phyloP scores from a whole-genome alignment of 169 alveolate species.

The Cryptosporidium ryanae region DNA sequence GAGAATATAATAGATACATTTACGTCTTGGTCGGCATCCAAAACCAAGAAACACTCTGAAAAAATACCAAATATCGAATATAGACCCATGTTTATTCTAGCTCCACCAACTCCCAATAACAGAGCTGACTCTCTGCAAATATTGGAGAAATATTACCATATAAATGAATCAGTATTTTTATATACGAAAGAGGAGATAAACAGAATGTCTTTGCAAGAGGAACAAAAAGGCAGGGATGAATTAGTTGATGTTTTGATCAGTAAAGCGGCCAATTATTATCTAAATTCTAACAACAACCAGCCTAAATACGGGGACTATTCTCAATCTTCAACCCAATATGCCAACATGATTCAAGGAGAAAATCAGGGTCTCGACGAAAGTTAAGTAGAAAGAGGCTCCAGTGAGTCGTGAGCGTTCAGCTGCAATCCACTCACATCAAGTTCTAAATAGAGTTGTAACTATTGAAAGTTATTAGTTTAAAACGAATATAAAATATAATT shows the following conservation, averaged over 20 bases:
- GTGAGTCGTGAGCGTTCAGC: too few relatives aligned
- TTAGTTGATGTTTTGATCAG: conserved; percentile 29
- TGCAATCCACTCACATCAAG: too few relatives aligned
- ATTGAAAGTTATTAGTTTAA: too few relatives aligned
- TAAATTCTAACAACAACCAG: not conserved
- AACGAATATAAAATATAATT: too few relatives aligned
- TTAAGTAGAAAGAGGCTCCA: too few relatives aligned
- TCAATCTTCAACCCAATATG: too few relatives aligned
- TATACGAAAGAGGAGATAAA: conserved; percentile 38
- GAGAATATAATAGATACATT: conserved; percentile 8
- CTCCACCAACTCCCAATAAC: conserved; percentile 69
- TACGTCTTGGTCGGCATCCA: conserved; percentile 55
- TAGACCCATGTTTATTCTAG: conserved; percentile 44
- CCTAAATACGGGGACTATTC: too few relatives aligned
- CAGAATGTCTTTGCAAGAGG: conserved; percentile 11
- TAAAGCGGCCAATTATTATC: conserved; percentile 10
- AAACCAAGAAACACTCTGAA: conserved; percentile 21
- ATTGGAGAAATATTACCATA: conserved; percentile 3
- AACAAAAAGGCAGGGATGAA: conserved; percentile 6
- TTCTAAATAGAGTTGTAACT: too few relatives aligned
- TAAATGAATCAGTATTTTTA: conserved; percentile 28
- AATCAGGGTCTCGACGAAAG: too few relatives aligned
- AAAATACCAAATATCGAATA: conserved; percentile 16
- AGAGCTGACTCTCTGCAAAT: conserved; percentile 45
- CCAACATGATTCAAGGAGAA: too few relatives aligned